Evolutionary conservation across 805 yeast genomes (phyloP).

Genomic region (Pichia ethanolica): DNA sequence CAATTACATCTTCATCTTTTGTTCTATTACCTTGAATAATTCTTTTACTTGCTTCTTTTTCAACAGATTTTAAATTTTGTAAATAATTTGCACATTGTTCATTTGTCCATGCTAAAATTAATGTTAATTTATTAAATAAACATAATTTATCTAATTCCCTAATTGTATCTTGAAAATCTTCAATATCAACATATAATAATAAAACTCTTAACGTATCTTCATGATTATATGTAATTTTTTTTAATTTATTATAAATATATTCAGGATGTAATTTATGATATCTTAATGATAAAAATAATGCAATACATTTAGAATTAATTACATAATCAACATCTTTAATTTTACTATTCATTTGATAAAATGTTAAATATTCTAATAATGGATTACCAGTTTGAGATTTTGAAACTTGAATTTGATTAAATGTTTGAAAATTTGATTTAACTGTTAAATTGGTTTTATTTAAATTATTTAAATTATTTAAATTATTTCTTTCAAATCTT

Average conservation of each 20-base stretch:
- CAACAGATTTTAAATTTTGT: conserved; percentile 27
- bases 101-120: conserved; percentile 47
- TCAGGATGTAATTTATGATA: conserved; percentile 75
- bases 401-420: conserved; percentile 40
- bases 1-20: conserved; percentile 23
- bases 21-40: conserved; percentile 34
- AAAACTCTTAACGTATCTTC: conserved; percentile 36
- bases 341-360: conserved; percentile 44
- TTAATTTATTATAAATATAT: conserved; percentile 55
- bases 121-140: conserved; percentile 40
- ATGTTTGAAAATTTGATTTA: background rate
- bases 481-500: background rate
- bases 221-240: conserved; percentile 22
- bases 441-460: no score
- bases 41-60: conserved; percentile 23
- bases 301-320: conserved; percentile 46
- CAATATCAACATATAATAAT: conserved; percentile 59
- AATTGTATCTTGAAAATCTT: conserved; percentile 42
- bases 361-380: conserved; percentile 43
- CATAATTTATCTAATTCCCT: conserved; percentile 42
- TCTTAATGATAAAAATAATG: conserved; percentile 58
- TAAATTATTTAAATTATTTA: no score
- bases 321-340: conserved; percentile 56
- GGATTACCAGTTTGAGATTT: conserved; percentile 72
- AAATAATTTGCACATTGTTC: conserved; percentile 46